Evolutionary conservation across 2,329 filamentous ascomycete genomes (phyloP).

Genomic region (Arthrobotrys iridis): DNA sequence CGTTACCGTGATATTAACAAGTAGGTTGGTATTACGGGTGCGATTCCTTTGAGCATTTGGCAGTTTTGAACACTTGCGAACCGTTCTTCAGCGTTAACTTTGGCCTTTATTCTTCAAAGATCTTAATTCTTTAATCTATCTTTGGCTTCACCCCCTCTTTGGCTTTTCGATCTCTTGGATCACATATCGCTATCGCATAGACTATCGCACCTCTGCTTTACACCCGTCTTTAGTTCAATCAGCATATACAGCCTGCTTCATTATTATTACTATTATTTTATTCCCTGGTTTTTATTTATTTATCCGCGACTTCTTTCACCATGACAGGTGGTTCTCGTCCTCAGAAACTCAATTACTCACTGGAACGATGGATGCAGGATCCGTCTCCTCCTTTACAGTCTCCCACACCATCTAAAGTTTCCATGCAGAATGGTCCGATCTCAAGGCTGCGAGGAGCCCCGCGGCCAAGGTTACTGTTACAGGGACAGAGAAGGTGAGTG

Average conservation of each 20-base stretch:
- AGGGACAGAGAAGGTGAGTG: conserved; percentile 88
- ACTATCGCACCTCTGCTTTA: background rate
- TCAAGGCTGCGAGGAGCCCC: conserved; percentile 58
- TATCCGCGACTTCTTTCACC: conserved; percentile 9
- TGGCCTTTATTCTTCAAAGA: background rate
- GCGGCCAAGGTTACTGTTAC: conserved; percentile 87
- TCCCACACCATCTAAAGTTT: conserved; percentile 51
- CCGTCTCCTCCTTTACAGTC: conserved; percentile 53
- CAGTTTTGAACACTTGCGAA: background rate
- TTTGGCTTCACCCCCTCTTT: background rate
- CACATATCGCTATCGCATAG: background rate
- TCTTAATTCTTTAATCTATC: background rate
- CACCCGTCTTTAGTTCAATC: conserved; percentile 14
- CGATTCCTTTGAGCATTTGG: conserved; percentile 29
- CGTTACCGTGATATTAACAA: conserved; percentile 34
- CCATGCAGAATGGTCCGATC: conserved; percentile 53
- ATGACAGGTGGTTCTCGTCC: conserved; percentile 50
- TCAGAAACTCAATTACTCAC: conserved; percentile 55
- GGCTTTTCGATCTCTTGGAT: background rate
- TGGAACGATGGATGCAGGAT: conserved; percentile 55
- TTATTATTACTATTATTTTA: too few species aligned
- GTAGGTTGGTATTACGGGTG: conserved; percentile 50
- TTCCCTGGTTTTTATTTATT: too few species aligned
- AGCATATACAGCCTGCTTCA: conserved; percentile 6
- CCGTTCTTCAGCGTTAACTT: conserved; percentile 23